Percentiles rank a stretch among this genome's conserved stretches.
phyloP scores from a whole-genome alignment of 192 early-diverging fungal genomes.

The Coemansia sp. region DNA sequence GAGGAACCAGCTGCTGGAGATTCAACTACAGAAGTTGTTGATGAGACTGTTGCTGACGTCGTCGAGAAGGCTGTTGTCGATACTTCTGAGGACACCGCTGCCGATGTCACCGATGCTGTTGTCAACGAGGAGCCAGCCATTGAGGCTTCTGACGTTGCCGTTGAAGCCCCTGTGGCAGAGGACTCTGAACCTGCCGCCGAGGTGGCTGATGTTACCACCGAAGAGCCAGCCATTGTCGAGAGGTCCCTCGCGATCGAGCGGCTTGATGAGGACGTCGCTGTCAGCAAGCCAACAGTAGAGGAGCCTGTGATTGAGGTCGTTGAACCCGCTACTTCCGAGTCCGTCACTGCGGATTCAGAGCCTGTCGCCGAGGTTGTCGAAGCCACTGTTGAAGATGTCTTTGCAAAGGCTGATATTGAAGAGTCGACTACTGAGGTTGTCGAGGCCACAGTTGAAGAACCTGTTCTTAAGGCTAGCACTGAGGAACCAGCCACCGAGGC shows the following conservation, averaged over 20 bases:
- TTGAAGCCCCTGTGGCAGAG: neutral
- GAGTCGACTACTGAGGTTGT: neutral
- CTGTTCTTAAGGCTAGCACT: neutral
- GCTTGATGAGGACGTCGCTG: neutral
- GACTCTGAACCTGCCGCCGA: neutral
- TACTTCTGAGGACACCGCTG: slow-evolving; percentile 1
- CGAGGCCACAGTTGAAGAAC: neutral
- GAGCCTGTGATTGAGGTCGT: neutral
- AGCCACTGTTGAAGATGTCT: neutral
- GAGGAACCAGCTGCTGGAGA: neutral
- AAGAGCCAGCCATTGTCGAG: neutral
- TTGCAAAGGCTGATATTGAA: neutral
- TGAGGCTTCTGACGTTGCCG: neutral
- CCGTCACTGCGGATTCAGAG: neutral
- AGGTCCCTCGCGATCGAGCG: neutral
- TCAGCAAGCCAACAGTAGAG: neutral
- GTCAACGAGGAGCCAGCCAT: neutral
- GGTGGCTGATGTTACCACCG: neutral
- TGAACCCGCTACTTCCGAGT: neutral
- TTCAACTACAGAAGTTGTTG: neutral
- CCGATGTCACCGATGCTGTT: neutral
- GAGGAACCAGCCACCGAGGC: too few relatives aligned
- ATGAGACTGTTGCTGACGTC: neutral
- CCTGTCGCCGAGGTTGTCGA: neutral
- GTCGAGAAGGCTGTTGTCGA: neutral